phyloP scores from a whole-genome alignment of 2,329 filamentous ascomycete genomes.

The Ophiostoma populinum region DNA sequence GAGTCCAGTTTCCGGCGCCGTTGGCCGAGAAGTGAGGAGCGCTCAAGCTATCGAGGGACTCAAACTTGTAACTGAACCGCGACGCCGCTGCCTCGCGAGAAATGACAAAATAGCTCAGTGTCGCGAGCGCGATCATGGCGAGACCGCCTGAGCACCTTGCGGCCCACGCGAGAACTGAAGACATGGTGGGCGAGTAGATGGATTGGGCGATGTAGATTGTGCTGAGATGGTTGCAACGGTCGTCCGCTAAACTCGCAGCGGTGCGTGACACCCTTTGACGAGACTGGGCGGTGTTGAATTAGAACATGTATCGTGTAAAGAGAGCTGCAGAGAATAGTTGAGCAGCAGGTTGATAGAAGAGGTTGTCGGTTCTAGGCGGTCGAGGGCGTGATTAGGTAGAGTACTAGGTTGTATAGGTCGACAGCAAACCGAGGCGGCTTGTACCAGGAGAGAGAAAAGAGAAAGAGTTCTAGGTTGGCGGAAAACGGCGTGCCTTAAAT shows the following conservation, averaged over 20 bases:
- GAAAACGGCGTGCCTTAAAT: background rate
- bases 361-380: too few relatives aligned
- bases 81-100: slow-evolving; percentile 28
- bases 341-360: background rate
- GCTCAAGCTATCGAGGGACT: slow-evolving; percentile 23
- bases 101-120: slow-evolving; percentile 37
- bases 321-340: background rate
- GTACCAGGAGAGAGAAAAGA: background rate
- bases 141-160: slow-evolving; percentile 36
- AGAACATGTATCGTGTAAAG: background rate
- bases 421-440: too few relatives aligned
- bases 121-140: slow-evolving; percentile 31
- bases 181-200: slow-evolving; percentile 23
- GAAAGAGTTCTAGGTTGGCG: background rate
- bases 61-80: slow-evolving; percentile 26
- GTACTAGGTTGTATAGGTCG: background rate
- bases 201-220: background rate
- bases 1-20: slow-evolving; percentile 32
- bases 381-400: too few relatives aligned
- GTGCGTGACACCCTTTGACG: too few relatives aligned
- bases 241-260: too few relatives aligned
- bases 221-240: too few relatives aligned
- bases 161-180: slow-evolving; percentile 35
- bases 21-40: slow-evolving; percentile 18
- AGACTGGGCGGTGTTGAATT: too few relatives aligned